These are phyloP conservation scores for Saccharomycopsis fodiens DNA, from an alignment of 805 yeast species.

Conservation along the genomic window DNA sequence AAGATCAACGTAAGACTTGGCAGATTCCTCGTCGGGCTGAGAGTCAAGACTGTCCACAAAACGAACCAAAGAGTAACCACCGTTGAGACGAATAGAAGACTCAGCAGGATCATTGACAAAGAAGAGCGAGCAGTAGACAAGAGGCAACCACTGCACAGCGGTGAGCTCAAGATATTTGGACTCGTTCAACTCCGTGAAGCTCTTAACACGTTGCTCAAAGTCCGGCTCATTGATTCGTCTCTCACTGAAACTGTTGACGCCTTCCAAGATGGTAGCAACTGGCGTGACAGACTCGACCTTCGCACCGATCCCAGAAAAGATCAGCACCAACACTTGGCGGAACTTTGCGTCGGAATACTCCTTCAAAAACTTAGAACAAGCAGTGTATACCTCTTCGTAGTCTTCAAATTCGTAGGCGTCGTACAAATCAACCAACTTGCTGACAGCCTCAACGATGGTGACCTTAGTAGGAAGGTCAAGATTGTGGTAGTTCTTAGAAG, in stretches of 20 bases:
- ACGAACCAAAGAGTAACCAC: constrained; percentile 53
- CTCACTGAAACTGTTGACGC: constrained; percentile 61
- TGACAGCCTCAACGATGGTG: constrained; percentile 41
- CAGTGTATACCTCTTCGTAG: constrained; percentile 40
- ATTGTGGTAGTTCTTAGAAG: constrained; percentile 5
- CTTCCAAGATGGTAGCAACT: constrained; percentile 48
- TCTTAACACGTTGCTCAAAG: constrained; percentile 63
- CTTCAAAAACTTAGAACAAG: constrained; percentile 51
- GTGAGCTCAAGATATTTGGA: constrained; percentile 35
- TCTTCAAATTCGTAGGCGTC: constrained; percentile 32
- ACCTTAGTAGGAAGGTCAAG: constrained; percentile 37
- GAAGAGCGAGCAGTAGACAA: constrained; percentile 59
- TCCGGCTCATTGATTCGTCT: constrained; percentile 67
- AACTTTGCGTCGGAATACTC: constrained; percentile 51
- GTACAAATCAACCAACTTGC: constrained; percentile 5
- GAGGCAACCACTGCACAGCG: constrained; percentile 69
- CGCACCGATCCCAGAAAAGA: constrained; percentile 52
- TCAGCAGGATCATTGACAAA: constrained; percentile 75
- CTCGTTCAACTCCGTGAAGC: constrained; percentile 41
- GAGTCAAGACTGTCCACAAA: constrained; percentile 52
- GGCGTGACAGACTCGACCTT: constrained; percentile 36
- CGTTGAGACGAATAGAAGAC: constrained; percentile 70
- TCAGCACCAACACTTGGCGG: constrained; percentile 51
- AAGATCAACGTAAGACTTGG: constrained; percentile 29
- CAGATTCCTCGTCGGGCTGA: constrained; percentile 25